Evolutionary conservation across 2,329 filamentous ascomycete species (phyloP).

Genomic region (Calycina herbarum): DNA sequence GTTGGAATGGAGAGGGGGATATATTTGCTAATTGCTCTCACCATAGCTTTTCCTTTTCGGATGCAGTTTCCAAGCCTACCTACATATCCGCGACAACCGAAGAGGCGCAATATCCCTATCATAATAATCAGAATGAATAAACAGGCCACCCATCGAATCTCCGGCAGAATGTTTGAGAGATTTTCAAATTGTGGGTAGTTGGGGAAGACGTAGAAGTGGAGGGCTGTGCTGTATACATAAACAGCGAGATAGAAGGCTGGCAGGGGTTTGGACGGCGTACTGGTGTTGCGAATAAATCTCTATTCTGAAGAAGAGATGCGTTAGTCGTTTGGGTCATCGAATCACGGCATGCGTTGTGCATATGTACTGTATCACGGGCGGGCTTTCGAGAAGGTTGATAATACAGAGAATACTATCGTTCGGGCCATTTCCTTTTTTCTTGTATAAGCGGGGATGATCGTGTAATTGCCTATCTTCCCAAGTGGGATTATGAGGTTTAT

Average conservation of each 20-base stretch:
- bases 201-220: not conserved
- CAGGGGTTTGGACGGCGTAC: slow-evolving; percentile 22
- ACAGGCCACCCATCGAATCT: not conserved
- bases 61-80: slow-evolving; percentile 83
- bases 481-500: not conserved
- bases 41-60: slow-evolving; percentile 80
- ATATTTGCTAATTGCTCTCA: not conserved
- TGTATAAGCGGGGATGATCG: not conserved
- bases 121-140: slow-evolving; percentile 18
- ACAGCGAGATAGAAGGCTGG: slow-evolving; percentile 5
- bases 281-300: slow-evolving; percentile 21
- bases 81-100: slow-evolving; percentile 81
- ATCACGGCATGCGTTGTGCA: not conserved
- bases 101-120: slow-evolving; percentile 79
- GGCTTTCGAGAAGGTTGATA: slow-evolving; percentile 5
- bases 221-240: slow-evolving; percentile 4
- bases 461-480: not conserved
- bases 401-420: not conserved
- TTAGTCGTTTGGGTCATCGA: not conserved
- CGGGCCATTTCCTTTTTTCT: not conserved
- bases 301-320: slow-evolving; percentile 1
- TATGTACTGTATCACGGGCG: slow-evolving; percentile 9
- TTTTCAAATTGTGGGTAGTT: not conserved
- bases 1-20: not conserved
- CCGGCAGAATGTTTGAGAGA: not conserved